These are phyloP conservation scores for Kandelia obovata DNA, from an alignment of 345 rosid genomes.

Conservation along the genomic window DNA sequence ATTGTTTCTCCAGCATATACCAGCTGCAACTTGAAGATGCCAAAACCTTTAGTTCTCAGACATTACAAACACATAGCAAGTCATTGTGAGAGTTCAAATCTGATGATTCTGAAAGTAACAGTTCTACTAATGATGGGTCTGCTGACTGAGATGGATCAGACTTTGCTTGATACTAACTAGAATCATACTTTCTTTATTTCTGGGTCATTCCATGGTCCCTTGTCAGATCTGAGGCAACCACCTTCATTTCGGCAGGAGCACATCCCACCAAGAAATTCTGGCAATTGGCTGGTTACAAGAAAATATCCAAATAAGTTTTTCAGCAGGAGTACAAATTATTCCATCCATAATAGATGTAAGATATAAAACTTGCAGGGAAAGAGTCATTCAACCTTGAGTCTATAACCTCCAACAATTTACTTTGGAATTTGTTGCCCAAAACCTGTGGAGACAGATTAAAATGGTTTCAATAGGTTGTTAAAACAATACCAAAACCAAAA, in stretches of 20 bases:
- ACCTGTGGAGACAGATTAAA: slow-evolving; percentile 52
- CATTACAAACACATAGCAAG: not conserved
- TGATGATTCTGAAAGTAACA: too few species aligned
- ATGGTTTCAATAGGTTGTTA: slow-evolving; percentile 20
- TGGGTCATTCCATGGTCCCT: slow-evolving; percentile 90
- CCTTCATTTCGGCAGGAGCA: slow-evolving; percentile 76
- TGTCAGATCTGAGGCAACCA: slow-evolving; percentile 75
- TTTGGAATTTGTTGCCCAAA: slow-evolving; percentile 69
- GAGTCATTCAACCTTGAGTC: slow-evolving; percentile 58
- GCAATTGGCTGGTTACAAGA: slow-evolving; percentile 69
- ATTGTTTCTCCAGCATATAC: slow-evolving; percentile 57
- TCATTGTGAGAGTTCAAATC: not conserved
- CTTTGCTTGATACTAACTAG: slow-evolving; percentile 9
- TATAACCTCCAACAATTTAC: slow-evolving; percentile 68
- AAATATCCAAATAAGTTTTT: slow-evolving; percentile 17
- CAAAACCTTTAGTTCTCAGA: slow-evolving; percentile 18
- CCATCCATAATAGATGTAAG: not conserved
- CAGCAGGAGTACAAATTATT: slow-evolving; percentile 7
- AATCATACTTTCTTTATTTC: slow-evolving; percentile 76
- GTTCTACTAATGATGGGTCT: not conserved
- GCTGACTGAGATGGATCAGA: not conserved
- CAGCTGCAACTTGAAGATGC: slow-evolving; percentile 45
- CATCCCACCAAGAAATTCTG: slow-evolving; percentile 90
- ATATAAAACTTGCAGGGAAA: slow-evolving; percentile 12
- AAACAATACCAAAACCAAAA: slow-evolving; percentile 6